A percentile compares a stretch with the other conserved stretches of the same genome.
These are phyloP conservation scores for Globisporangium megalacanthum DNA, from an alignment of 352 stramenopile genomes.

Conservation along the genomic window DNA sequence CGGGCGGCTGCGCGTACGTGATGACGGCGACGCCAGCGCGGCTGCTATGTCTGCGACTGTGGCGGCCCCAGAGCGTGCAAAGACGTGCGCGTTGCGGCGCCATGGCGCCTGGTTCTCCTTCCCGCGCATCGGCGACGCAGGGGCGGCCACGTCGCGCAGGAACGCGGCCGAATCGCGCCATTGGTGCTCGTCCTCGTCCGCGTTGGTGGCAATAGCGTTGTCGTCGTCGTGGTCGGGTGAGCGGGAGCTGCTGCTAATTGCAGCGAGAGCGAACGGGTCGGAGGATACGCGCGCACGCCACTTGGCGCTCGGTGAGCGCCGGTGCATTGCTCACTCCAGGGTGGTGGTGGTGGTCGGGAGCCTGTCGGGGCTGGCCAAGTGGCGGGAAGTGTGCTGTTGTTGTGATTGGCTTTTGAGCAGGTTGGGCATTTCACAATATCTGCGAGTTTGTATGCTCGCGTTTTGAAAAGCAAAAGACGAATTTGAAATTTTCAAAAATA, in stretches of 20 bases:
- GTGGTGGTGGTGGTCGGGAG: not conserved
- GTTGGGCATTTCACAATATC: too few species aligned
- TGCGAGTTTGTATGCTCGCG: too few species aligned
- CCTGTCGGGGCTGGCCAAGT: not conserved
- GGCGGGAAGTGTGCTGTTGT: not conserved
- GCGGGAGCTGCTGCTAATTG: not conserved
- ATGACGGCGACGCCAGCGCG: too few species aligned
- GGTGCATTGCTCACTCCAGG: not conserved
- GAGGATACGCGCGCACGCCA: constrained; percentile 20
- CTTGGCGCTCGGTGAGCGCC: constrained; percentile 16
- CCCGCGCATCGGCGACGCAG: not conserved
- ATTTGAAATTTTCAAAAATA: too few species aligned
- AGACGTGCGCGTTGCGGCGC: constrained; percentile 14
- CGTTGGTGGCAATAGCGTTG: not conserved
- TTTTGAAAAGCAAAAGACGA: too few species aligned
- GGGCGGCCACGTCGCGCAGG: constrained; percentile 5
- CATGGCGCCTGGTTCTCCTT: constrained; percentile 22
- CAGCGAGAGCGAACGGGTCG: constrained; percentile 17
- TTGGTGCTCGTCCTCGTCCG: not conserved
- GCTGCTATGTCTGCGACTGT: constrained; percentile 1
- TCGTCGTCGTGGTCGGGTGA: constrained; percentile 9
- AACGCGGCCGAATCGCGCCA: constrained; percentile 15
- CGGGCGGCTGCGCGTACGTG: constrained; percentile 1
- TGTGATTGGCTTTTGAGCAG: not conserved
- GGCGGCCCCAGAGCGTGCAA: not conserved